Percentiles rank a stretch among this genome's conserved stretches.
Conservation (phyloP, 208 protist genomes). For the Angomonas deanei region DNA sequence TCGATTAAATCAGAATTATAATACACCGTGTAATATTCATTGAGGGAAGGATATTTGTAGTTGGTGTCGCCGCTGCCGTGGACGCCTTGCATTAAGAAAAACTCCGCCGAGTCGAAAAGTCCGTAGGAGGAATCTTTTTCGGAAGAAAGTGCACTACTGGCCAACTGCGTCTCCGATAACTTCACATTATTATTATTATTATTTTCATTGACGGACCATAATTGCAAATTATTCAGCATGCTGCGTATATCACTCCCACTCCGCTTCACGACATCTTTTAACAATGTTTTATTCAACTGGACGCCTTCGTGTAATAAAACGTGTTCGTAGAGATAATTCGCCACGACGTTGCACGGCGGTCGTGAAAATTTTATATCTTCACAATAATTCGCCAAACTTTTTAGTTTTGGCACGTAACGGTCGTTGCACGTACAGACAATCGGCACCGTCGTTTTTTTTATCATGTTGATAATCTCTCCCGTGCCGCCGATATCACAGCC, state of each 20-base stretch:
- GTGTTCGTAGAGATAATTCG: constrained; percentile 80
- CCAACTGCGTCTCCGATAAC: constrained; percentile 59
- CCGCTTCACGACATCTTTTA: constrained; percentile 88
- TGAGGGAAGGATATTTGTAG: constrained; percentile 48
- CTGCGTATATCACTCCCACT: constrained; percentile 95
- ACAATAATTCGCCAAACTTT: constrained; percentile 92
- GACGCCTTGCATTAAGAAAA: constrained; percentile 77
- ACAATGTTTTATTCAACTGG: constrained; percentile 67
- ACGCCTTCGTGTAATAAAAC: constrained; percentile 90
- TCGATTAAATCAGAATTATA: constrained; percentile 92
- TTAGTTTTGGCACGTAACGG: constrained; percentile 90
- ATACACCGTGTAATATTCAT: constrained; percentile 82
- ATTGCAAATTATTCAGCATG: constrained; percentile 95
- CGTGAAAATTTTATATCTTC: constrained; percentile 93
- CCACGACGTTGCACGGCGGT: constrained; percentile 84
- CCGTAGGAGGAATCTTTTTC: constrained; percentile 89
- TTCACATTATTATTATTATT: constrained; percentile 4
- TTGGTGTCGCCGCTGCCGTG: constrained; percentile 13
- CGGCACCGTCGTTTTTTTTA: constrained; percentile 91
- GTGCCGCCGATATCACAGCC: constrained; percentile 99
- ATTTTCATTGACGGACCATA: constrained; percentile 73
- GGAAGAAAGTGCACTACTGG: constrained; percentile 58
- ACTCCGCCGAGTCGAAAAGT: constrained; percentile 89
- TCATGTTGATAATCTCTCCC: constrained; percentile 93
- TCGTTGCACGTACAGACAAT: constrained; percentile 99